phyloP scores from a whole-genome alignment of 148 eudicot species.

The Fallopia convolvulus region DNA sequence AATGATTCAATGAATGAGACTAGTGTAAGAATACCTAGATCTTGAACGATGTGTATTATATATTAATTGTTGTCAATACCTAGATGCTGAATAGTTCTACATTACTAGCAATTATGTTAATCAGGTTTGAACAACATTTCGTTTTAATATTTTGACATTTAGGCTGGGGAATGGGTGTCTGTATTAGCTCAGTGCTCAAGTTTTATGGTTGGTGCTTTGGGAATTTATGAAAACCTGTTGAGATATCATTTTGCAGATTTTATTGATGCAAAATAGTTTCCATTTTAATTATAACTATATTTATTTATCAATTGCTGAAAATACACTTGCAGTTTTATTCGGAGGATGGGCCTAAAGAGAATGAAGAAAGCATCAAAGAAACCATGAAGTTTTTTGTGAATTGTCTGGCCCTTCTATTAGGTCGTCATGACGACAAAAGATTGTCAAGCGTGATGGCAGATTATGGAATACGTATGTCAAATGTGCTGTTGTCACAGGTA shows the following conservation, averaged over 20 bases:
- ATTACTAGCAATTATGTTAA: not conserved
- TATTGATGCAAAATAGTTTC: not conserved
- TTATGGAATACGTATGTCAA: constrained; percentile 41
- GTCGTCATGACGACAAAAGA: constrained; percentile 43
- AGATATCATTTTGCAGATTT: not conserved
- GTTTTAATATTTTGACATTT: not conserved
- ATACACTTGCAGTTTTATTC: constrained; percentile 50
- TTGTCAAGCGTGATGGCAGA: constrained; percentile 39
- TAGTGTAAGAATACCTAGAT: not conserved
- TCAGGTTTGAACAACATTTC: not conserved
- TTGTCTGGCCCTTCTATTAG: constrained; percentile 65
- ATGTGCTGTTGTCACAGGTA: constrained; percentile 63
- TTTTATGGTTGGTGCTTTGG: not conserved
- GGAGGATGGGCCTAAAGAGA: constrained; percentile 35
- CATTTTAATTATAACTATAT: not conserved
- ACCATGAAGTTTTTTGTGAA: constrained; percentile 64
- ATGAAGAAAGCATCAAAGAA: constrained; percentile 45
- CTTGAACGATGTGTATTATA: too few relatives aligned
- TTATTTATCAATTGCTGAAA: constrained; percentile 9
- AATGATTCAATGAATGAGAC: not conserved
- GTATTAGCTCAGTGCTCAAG: not conserved
- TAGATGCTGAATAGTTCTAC: not conserved
- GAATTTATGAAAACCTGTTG: not conserved
- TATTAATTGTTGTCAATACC: not conserved
- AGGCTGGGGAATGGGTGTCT: not conserved